phyloP scores from a whole-genome alignment of 78 protist species.

The Guillardia theta region DNA sequence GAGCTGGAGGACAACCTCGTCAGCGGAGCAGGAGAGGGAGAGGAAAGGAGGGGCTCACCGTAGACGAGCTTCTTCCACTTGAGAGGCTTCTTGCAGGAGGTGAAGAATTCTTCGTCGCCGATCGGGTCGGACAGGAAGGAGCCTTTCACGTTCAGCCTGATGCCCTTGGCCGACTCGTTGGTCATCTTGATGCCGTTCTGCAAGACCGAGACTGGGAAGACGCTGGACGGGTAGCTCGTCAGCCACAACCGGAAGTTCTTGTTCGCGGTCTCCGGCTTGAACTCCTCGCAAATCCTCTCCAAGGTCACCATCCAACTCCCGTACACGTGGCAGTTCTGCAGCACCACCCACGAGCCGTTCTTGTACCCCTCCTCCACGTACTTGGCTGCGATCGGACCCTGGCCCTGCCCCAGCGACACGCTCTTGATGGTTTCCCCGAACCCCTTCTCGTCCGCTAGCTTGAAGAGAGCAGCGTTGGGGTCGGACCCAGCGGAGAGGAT shows the following conservation, averaged over 20 bases:
- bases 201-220: conserved; percentile 83
- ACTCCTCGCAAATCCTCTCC: conserved; percentile 44
- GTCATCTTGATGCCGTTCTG: conserved; percentile 74
- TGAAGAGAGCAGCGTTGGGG: conserved; percentile 53
- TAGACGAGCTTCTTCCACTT: conserved; percentile 66
- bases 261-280: conserved; percentile 45
- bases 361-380: conserved; percentile 33
- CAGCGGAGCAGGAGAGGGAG: no score
- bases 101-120: conserved; percentile 38
- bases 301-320: conserved; percentile 67
- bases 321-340: conserved; percentile 78
- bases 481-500: conserved; percentile 82
- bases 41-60: no score
- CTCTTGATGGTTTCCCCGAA: conserved; percentile 47
- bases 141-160: conserved; percentile 48
- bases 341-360: conserved; percentile 73
- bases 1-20: no score
- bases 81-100: not conserved
- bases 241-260: conserved; percentile 71
- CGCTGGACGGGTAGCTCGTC: conserved; percentile 71
- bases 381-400: conserved; percentile 72
- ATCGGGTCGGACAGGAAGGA: conserved; percentile 41
- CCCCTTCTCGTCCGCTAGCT: not conserved
- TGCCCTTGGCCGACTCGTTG: conserved; percentile 68
- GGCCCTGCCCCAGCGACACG: conserved; percentile 86